These are phyloP conservation scores for Paraleonurus japonicus DNA, from an alignment of 257 asterid species.

Conservation along the genomic window DNA sequence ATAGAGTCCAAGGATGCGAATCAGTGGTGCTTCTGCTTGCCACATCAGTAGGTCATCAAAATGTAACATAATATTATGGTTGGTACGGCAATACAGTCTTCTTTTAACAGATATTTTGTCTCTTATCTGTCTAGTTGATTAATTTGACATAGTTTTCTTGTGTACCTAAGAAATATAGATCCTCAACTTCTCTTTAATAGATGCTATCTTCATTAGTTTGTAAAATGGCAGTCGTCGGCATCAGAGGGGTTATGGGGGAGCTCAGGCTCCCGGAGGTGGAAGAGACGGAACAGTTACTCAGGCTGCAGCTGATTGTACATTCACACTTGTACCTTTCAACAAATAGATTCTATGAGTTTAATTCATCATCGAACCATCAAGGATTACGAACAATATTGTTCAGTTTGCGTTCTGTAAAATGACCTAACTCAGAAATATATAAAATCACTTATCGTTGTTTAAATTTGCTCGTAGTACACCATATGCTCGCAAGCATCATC, in stretches of 20 bases:
- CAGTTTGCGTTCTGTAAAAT: constrained; percentile 16
- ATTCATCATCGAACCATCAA: neutral
- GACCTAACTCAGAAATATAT: neutral
- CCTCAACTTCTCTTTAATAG: no score
- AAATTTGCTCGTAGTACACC: neutral
- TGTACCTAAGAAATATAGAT: no score
- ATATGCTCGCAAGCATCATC: neutral
- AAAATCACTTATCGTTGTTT: no score
- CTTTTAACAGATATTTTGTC: no score
- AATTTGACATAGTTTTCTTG: no score
- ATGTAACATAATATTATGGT: no score
- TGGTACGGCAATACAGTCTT: no score
- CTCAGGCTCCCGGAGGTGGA: constrained; percentile 49
- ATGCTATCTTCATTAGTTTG: no score
- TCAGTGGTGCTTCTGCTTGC: no score
- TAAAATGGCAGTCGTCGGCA: constrained; percentile 71
- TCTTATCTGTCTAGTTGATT: no score
- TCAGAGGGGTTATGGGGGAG: constrained; percentile 64
- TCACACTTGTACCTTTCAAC: constrained; percentile 3
- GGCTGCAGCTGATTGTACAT: neutral
- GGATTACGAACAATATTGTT: constrained; percentile 8
- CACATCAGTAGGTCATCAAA: no score
- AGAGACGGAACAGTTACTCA: constrained; percentile 61
- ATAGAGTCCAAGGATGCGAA: no score
- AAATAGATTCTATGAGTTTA: neutral